Evolutionary conservation across 169 alveolate genomes (phyloP).

Genomic region (Plasmodium vivax): DNA sequence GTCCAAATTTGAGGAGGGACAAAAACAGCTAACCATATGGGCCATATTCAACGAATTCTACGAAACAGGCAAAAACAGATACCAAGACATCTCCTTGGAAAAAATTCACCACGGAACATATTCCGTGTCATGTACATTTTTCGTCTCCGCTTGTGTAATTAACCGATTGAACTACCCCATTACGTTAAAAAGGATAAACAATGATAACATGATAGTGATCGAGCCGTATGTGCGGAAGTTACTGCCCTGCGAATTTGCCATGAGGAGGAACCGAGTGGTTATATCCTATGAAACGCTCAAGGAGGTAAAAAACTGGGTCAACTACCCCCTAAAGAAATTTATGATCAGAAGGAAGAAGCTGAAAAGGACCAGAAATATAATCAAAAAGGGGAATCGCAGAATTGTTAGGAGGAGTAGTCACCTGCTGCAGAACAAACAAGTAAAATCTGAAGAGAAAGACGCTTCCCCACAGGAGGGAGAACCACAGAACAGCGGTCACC

Average conservation of each 20-base stretch:
- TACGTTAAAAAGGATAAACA: slow-evolving; percentile 49
- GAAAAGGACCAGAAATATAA: slow-evolving; percentile 11
- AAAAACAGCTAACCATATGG: slow-evolving; percentile 68
- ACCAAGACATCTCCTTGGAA: slow-evolving; percentile 63
- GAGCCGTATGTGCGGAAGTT: slow-evolving; percentile 61
- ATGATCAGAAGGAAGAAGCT: slow-evolving; percentile 43
- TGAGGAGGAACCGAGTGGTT: slow-evolving; percentile 25
- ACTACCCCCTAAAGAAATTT: slow-evolving; percentile 46
- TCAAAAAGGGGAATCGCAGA: background rate
- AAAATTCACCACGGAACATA: slow-evolving; percentile 65
- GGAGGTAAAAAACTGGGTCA: slow-evolving; percentile 52
- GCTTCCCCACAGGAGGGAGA: background rate
- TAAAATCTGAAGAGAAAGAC: background rate
- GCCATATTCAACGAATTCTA: slow-evolving; percentile 64
- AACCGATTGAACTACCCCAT: slow-evolving; percentile 63
- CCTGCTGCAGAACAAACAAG: background rate
- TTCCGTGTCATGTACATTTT: slow-evolving; percentile 61
- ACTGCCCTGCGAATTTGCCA: slow-evolving; percentile 58
- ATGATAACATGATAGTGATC: slow-evolving; percentile 34
- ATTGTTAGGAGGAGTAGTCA: background rate
- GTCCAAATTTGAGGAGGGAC: slow-evolving; percentile 56
- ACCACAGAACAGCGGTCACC: background rate
- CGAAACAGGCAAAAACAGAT: slow-evolving; percentile 69
- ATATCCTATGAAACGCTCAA: slow-evolving; percentile 65
- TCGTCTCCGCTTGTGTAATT: slow-evolving; percentile 67